phyloP scores from a whole-genome alignment of 2,329 filamentous ascomycete genomes.

The Fusarium hainanense region DNA sequence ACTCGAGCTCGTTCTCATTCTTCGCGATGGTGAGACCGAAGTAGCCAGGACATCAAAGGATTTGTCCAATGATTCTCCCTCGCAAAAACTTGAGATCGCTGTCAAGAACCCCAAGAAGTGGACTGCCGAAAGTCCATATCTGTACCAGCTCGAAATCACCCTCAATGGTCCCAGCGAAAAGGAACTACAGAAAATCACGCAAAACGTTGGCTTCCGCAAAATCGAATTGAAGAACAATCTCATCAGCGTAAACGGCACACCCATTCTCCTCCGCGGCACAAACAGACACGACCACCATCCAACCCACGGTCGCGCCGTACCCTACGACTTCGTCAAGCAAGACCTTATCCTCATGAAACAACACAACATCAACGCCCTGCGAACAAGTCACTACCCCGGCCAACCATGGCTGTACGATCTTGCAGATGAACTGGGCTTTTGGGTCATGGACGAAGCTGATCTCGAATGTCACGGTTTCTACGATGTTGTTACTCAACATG shows the following conservation, averaged over 20 bases:
- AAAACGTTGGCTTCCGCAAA: constrained; percentile 12
- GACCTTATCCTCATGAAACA: constrained; percentile 18
- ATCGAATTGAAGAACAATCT: constrained; percentile 1
- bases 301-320: constrained; percentile 5
- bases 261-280: not conserved
- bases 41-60: not conserved
- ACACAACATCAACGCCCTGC: constrained; percentile 17
- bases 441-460: constrained; percentile 24
- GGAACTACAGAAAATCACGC: not conserved
- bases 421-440: constrained; percentile 14
- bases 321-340: constrained; percentile 13
- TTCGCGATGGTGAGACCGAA: not conserved
- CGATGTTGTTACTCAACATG: constrained; percentile 12
- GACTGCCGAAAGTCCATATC: constrained; percentile 4
- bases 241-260: constrained; percentile 2
- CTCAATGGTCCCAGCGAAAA: not conserved
- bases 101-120: not conserved
- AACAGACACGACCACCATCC: constrained; percentile 22
- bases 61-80: rapidly evolving
- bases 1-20: not conserved
- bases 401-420: constrained; percentile 15
- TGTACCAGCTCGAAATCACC: not conserved
- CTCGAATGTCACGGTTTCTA: constrained; percentile 12
- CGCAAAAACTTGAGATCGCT: not conserved
- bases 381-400: constrained; percentile 10